Conservation (phyloP, 73 alveolate genomes). For the Paramecium caudatum region DNA sequence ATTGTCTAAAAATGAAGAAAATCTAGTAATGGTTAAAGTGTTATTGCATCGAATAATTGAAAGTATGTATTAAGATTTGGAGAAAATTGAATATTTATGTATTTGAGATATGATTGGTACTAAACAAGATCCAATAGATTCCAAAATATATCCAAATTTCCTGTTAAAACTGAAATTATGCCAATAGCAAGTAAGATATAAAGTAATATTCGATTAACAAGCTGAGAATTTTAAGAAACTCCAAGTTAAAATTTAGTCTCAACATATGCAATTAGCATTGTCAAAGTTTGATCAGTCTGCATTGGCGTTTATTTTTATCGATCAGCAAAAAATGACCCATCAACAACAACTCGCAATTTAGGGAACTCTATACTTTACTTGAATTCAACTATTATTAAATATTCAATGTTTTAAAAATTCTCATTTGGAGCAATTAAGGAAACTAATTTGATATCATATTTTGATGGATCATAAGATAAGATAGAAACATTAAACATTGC, state of each 20-base stretch:
- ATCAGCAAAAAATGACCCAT: not conserved
- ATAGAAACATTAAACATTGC: no score
- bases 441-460: no score
- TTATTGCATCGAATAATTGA: not conserved
- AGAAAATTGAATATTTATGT: slow-evolving; percentile 30
- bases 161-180: not conserved
- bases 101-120: not conserved
- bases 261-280: not conserved
- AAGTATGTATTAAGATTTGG: not conserved
- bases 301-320: not conserved
- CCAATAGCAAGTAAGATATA: not conserved
- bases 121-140: slow-evolving; percentile 22
- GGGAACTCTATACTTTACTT: not conserved
- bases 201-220: not conserved
- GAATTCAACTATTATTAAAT: not conserved
- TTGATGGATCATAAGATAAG: no score
- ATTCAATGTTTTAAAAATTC: not conserved
- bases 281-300: not conserved
- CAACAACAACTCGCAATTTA: not conserved
- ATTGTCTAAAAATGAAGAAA: not conserved
- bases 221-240: not conserved
- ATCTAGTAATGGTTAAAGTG: slow-evolving; percentile 18
- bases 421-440: no score
- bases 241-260: not conserved
- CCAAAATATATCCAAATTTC: slow-evolving; percentile 49